Evolutionary conservation across 257 asterid genomes (phyloP).

Genomic region (Scutellaria baicalensis): DNA sequence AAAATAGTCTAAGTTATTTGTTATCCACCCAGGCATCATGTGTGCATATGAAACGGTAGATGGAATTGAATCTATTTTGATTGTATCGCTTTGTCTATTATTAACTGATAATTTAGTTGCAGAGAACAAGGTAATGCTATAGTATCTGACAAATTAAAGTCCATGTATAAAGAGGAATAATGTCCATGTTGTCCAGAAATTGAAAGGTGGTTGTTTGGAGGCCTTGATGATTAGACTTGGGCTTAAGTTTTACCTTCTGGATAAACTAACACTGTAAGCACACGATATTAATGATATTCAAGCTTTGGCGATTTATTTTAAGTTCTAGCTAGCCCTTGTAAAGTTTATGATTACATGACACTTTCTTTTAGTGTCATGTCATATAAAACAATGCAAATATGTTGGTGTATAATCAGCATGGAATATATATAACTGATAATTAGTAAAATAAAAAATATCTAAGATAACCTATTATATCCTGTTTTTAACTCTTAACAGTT

Average conservation of each 20-base stretch:
- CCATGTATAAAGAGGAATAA: not conserved
- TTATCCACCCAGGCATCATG: not conserved
- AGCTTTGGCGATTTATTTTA: not conserved
- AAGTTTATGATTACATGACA: not conserved
- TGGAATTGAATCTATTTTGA: not conserved
- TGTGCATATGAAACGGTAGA: not conserved
- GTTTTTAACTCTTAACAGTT: not conserved
- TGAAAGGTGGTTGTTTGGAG: not conserved
- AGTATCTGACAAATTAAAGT: not conserved
- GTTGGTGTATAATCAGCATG: not conserved
- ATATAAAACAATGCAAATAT: not conserved
- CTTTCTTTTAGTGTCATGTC: not conserved
- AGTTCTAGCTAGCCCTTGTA: not conserved
- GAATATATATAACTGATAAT: not conserved
- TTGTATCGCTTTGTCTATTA: not conserved
- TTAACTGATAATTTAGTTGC: not conserved
- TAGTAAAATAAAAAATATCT: not conserved
- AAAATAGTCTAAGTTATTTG: not conserved
- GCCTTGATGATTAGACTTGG: not conserved
- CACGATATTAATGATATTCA: not conserved
- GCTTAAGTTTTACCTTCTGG: not conserved
- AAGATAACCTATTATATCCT: not conserved
- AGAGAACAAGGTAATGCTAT: not conserved
- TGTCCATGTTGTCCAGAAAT: not conserved
- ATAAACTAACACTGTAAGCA: not conserved